phyloP scores from a whole-genome alignment of 345 rosid species.

The Noccaea caerulescens region DNA sequence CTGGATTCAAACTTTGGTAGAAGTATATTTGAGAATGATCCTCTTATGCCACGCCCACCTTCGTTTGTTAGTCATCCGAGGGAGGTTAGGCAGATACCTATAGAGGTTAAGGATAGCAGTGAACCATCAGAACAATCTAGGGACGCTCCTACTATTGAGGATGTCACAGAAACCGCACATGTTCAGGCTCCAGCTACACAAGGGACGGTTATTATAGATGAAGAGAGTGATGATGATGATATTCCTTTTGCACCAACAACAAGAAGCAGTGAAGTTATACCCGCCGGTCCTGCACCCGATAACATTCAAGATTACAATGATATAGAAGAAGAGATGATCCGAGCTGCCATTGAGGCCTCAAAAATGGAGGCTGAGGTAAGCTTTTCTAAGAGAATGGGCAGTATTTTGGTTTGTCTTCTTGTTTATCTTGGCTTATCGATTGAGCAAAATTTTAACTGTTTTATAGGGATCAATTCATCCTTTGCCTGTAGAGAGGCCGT shows the following conservation, averaged over 20 bases:
- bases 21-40: constrained; percentile 50
- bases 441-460: constrained; percentile 20
- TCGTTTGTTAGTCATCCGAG: constrained; percentile 83
- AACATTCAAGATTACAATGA: constrained; percentile 68
- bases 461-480: constrained; percentile 53
- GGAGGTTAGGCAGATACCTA: constrained; percentile 84
- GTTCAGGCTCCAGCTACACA: constrained; percentile 52
- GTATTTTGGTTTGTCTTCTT: constrained; percentile 22
- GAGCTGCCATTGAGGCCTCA: constrained; percentile 99
- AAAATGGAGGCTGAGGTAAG: constrained; percentile 69
- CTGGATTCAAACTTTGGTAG: constrained; percentile 55
- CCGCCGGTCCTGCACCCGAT: constrained; percentile 54
- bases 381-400: constrained; percentile 14
- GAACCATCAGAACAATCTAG: constrained; percentile 55
- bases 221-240: constrained; percentile 69
- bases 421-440: constrained; percentile 12
- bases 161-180: constrained; percentile 66
- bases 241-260: constrained; percentile 45
- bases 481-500: constrained; percentile 48
- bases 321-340: constrained; percentile 96
- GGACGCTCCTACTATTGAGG: constrained; percentile 72
- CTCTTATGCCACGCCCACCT: constrained; percentile 51
- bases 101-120: constrained; percentile 73
- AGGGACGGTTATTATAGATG: constrained; percentile 65
- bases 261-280: constrained; percentile 44